phyloP scores from a whole-genome alignment of 202 grass and related monocot genomes.

The Miscanthus sacchariflorus region DNA sequence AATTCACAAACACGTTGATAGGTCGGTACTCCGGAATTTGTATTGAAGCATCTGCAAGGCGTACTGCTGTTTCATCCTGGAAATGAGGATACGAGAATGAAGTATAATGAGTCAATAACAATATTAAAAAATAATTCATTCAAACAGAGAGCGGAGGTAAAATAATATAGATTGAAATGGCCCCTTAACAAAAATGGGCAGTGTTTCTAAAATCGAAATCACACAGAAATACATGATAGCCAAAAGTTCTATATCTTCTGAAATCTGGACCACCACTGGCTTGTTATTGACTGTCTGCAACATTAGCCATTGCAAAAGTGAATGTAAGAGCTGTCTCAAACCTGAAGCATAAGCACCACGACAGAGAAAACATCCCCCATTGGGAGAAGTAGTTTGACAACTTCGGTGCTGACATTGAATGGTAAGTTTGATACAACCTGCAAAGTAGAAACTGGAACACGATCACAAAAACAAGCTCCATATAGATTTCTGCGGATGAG shows the following conservation, averaged over 20 bases:
- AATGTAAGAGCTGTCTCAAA: slow-evolving; percentile 43
- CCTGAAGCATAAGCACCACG: slow-evolving; percentile 96
- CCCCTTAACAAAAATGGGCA: background rate
- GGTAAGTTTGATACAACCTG: slow-evolving; percentile 97
- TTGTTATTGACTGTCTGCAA: background rate
- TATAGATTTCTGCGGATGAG: background rate
- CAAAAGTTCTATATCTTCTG: background rate
- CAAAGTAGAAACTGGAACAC: slow-evolving; percentile 45
- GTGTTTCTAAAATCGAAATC: slow-evolving; percentile 14
- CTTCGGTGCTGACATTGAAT: slow-evolving; percentile 95
- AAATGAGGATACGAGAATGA: slow-evolving; percentile 35
- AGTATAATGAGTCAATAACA: background rate
- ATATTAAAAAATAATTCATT: background rate
- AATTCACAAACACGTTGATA: slow-evolving; percentile 94
- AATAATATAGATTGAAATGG: background rate
- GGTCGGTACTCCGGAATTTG: slow-evolving; percentile 80
- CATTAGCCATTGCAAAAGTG: slow-evolving; percentile 14
- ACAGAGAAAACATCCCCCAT: slow-evolving; percentile 94
- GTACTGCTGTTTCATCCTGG: slow-evolving; percentile 79
- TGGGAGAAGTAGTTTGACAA: slow-evolving; percentile 92
- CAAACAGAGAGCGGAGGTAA: background rate
- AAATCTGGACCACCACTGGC: background rate
- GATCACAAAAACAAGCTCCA: background rate
- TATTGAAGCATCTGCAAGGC: slow-evolving; percentile 77
- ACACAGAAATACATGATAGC: slow-evolving; percentile 14